Conservation (phyloP, 2,329 filamentous ascomycete genomes). For the Thielaviopsis euricoi region DNA sequence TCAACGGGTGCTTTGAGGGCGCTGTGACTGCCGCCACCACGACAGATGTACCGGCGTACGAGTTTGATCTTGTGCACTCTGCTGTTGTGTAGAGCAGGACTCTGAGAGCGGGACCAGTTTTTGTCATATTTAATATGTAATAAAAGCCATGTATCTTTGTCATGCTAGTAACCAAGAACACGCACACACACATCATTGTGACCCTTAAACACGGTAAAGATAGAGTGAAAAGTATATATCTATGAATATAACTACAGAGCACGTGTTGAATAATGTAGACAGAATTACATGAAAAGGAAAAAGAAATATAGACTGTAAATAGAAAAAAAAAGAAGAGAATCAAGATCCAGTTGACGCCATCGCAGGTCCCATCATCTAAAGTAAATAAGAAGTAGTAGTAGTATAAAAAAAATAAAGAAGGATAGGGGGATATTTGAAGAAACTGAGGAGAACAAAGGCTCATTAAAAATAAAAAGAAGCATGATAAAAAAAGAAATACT, state of each 20-base stretch:
- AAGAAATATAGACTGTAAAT: background rate
- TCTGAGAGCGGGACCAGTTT: too few species aligned
- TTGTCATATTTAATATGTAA: background rate
- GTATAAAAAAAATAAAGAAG: too few species aligned
- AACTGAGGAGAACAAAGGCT: background rate
- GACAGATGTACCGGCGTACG: background rate
- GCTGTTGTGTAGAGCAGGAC: too few species aligned
- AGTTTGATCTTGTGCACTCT: background rate
- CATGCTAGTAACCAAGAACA: too few species aligned
- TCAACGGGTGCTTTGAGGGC: slow-evolving; percentile 31
- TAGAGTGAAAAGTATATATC: background rate
- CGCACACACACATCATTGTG: too few species aligned
- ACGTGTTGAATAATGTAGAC: background rate
- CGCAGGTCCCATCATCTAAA: slow-evolving; percentile 1
- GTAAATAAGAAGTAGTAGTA: background rate
- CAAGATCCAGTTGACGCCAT: background rate
- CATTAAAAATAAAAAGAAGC: background rate
- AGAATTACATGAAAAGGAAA: background rate
- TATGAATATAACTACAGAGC: background rate
- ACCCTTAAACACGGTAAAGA: too few species aligned
- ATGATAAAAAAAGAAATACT: too few species aligned
- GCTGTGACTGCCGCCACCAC: slow-evolving; percentile 18
- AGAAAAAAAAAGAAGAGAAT: background rate
- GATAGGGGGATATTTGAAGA: too few species aligned
- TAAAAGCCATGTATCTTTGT: background rate